Conservation (phyloP, 2,329 filamentous ascomycete genomes). For the Claviceps quebecensis region DNA sequence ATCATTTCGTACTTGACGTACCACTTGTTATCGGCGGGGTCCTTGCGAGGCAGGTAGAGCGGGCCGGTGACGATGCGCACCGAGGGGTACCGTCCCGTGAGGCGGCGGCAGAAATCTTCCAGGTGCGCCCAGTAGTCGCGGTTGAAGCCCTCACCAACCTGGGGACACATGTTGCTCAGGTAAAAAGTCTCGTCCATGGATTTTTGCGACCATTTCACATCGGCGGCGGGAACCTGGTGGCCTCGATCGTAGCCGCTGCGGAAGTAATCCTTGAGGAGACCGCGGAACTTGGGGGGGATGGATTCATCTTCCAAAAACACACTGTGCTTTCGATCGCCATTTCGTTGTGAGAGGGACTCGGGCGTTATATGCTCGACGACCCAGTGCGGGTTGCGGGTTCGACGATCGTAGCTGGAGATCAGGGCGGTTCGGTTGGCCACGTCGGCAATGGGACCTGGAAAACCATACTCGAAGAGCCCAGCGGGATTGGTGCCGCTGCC, state of each 20-base stretch:
- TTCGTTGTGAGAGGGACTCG: conserved; percentile 57
- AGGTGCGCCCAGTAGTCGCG: conserved; percentile 99
- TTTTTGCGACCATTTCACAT: conserved; percentile 86
- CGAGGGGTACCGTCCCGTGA: conserved; percentile 68
- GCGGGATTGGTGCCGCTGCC: conserved; percentile 52
- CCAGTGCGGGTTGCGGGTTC: conserved; percentile 85
- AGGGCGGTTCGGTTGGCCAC: conserved; percentile 63
- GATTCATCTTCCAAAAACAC: conserved; percentile 66
- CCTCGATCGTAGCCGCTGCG: conserved; percentile 90
- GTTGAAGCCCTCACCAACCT: conserved; percentile 97
- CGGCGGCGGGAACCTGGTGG: conserved; percentile 92
- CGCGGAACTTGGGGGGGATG: conserved; percentile 79
- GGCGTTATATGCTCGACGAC: conserved; percentile 94
- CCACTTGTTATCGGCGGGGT: conserved; percentile 81
- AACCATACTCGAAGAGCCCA: conserved; percentile 74
- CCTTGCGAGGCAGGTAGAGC: conserved; percentile 76
- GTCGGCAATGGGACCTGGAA: conserved; percentile 81
- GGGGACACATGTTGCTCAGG: conserved; percentile 93
- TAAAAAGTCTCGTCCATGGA: conserved; percentile 95
- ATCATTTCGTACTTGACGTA: conserved; percentile 92
- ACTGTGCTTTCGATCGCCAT: conserved; percentile 74
- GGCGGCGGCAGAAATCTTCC: conserved; percentile 84
- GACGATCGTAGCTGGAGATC: conserved; percentile 79
- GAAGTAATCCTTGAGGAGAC: conserved; percentile 84
- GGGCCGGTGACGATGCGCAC: conserved; percentile 90